Conservation (phyloP, 108 stramenopile species). For the Skeletonema costatum region DNA sequence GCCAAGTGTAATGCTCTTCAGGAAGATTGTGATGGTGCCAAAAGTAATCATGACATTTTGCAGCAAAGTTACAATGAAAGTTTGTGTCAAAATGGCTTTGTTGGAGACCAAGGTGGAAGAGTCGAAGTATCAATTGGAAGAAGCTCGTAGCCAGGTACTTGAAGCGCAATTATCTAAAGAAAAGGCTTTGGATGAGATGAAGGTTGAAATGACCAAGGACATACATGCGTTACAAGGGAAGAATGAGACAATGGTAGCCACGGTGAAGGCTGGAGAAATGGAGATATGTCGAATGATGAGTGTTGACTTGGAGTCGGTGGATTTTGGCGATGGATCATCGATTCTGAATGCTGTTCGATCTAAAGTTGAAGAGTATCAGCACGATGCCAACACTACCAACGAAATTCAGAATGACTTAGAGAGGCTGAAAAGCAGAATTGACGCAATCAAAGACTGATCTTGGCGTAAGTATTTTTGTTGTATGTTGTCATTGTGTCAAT, state of each 20-base stretch:
- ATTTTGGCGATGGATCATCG: not conserved
- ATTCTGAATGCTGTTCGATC: not conserved
- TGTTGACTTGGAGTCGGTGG: slow-evolving; percentile 2
- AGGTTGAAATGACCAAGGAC: not conserved
- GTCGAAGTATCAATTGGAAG: not conserved
- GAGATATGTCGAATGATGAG: slow-evolving; percentile 14
- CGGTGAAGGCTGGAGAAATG: slow-evolving; percentile 1
- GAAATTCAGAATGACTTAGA: slow-evolving; percentile 6
- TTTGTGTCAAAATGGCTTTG: not conserved
- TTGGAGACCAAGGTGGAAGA: slow-evolving; percentile 16
- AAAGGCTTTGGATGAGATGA: not conserved
- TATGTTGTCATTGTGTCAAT: not conserved
- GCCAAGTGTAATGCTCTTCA: not conserved
- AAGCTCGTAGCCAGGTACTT: not conserved
- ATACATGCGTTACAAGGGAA: not conserved
- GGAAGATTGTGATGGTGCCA: not conserved
- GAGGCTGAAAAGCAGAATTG: slow-evolving; percentile 5
- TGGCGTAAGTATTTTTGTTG: not conserved
- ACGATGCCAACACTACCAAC: not conserved
- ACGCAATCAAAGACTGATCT: slow-evolving; percentile 20
- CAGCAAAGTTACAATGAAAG: slow-evolving; percentile 1
- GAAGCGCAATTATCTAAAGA: not conserved
- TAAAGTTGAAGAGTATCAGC: not conserved
- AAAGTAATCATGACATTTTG: not conserved
- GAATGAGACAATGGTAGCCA: not conserved